Evolutionary conservation across 371 early-diverging fungal species (phyloP), one percentile per base, ranked within the genome.

Genomic region (Blakeslea trispora): DNA sequence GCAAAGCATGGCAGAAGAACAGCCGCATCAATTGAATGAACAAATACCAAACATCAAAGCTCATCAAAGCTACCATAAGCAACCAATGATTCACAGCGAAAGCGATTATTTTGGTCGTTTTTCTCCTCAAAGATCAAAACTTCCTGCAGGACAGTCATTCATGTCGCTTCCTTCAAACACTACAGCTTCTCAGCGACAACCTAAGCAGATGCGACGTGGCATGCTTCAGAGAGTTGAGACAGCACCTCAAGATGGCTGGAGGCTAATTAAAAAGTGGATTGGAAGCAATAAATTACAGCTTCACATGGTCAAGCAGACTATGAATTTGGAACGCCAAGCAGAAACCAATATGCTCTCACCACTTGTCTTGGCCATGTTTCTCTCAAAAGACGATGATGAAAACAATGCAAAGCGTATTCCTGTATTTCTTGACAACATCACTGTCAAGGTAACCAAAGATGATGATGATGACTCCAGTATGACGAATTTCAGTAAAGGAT

Each of bases 341-440:
- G 69, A 72, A 23, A 15, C 50, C 22, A 74, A 74, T 42, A 55
- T 57, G 6, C 21, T 71, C 0, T 54, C 64, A 9, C 53, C 69
- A 5, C 9, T 71, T 5, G 10, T 74, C 0, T 15, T 74, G 19
- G 59, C 62, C 23, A 63, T 61, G 47, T 10, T 18, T 11, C 55
- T 74, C 10, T 49, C 61, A 10, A 54, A 45, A 11, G 74, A 74
- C 32, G 28, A 28, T 28, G 28, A 28, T 7, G 74, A 74, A 35
- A 23, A 68, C 2, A 50, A 45, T n/a, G 32, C 45, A 10, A 59
- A 45, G 18, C 40, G 69, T 15, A 63, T 74, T 18, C 74, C 74
- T 24, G 61, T 71, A 6, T 55, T 74, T n/a, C 22, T 74, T 3
- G 57, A 59, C 4, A 57, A 59, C 8, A 23, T 71, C 2, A 45